phyloP scores from a whole-genome alignment of 805 yeast species.

The Barnettozyma botsteinii region DNA sequence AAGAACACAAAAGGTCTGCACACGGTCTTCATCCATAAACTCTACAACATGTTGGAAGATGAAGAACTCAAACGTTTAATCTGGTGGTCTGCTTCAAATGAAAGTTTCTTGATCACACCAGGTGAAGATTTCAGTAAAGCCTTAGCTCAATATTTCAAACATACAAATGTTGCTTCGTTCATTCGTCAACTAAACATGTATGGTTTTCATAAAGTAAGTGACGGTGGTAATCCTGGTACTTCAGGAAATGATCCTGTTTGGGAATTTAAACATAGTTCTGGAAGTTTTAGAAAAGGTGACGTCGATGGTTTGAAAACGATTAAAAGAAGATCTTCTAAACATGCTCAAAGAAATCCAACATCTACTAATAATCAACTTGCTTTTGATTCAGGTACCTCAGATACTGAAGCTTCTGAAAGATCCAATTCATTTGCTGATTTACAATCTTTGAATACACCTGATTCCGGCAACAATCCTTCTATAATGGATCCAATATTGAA shows the following conservation, averaged over 20 bases:
- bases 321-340: slow-evolving; percentile 64
- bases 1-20: slow-evolving; percentile 28
- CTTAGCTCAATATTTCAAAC: slow-evolving; percentile 60
- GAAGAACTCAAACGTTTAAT: slow-evolving; percentile 63
- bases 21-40: slow-evolving; percentile 77
- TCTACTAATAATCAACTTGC: slow-evolving; percentile 3
- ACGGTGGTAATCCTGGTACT: slow-evolving; percentile 11
- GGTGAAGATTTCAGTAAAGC: slow-evolving; percentile 83
- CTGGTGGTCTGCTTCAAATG: slow-evolving; percentile 73
- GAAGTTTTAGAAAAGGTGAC: slow-evolving; percentile 77
- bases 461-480: slow-evolving; percentile 5
- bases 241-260: slow-evolving; percentile 35
- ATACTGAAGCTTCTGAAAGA: slow-evolving; percentile 20
- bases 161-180: slow-evolving; percentile 73
- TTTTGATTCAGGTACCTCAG: slow-evolving; percentile 13
- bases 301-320: slow-evolving; percentile 64
- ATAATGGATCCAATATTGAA: slow-evolving; percentile 21
- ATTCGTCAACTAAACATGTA: slow-evolving; percentile 79
- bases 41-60: slow-evolving; percentile 89
- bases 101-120: slow-evolving; percentile 75
- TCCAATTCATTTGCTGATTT: slow-evolving; percentile 17
- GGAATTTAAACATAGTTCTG: slow-evolving; percentile 88
- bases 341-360: slow-evolving; percentile 18
- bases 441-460: slow-evolving; percentile 2
- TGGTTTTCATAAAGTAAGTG: slow-evolving; percentile 67